phyloP scores from a whole-genome alignment of 768 basidiomycete species.

The Boletellus ananiceps region DNA sequence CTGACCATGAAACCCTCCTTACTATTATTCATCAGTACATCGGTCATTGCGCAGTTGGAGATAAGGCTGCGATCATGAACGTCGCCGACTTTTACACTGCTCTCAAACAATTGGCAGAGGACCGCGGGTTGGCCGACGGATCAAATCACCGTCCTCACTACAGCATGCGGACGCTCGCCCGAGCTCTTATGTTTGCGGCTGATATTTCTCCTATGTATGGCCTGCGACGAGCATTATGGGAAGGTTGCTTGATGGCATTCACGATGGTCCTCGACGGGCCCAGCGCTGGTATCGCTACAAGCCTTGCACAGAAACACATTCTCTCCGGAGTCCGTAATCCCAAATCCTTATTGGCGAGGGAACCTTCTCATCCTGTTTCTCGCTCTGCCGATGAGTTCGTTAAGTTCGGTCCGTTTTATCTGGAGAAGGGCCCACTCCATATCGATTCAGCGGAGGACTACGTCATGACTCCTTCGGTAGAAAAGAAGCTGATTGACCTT shows the following conservation, averaged over 20 bases:
- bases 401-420: constrained; percentile 88
- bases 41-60: constrained; percentile 73
- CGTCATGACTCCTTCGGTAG: constrained; percentile 93
- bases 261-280: constrained; percentile 85
- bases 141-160: constrained; percentile 91
- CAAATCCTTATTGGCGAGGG: constrained; percentile 66
- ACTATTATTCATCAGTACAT: constrained; percentile 89
- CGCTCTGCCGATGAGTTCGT: constrained; percentile 54
- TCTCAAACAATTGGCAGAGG: constrained; percentile 70
- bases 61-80: constrained; percentile 84
- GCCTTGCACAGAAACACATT: constrained; percentile 72
- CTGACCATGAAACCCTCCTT: constrained; percentile 84
- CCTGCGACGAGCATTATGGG: constrained; percentile 85
- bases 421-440: constrained; percentile 70
- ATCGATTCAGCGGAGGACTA: constrained; percentile 72
- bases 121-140: constrained; percentile 84
- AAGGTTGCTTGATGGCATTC: constrained; percentile 96
- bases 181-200: constrained; percentile 86
- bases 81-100: constrained; percentile 86
- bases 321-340: constrained; percentile 77
- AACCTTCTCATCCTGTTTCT: constrained; percentile 51
- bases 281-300: constrained; percentile 62
- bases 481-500: constrained; percentile 90
- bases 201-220: constrained; percentile 75
- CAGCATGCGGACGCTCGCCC: constrained; percentile 93